Conservation (phyloP, 2,329 filamentous ascomycete genomes). For the Elsinoe necatrix region DNA sequence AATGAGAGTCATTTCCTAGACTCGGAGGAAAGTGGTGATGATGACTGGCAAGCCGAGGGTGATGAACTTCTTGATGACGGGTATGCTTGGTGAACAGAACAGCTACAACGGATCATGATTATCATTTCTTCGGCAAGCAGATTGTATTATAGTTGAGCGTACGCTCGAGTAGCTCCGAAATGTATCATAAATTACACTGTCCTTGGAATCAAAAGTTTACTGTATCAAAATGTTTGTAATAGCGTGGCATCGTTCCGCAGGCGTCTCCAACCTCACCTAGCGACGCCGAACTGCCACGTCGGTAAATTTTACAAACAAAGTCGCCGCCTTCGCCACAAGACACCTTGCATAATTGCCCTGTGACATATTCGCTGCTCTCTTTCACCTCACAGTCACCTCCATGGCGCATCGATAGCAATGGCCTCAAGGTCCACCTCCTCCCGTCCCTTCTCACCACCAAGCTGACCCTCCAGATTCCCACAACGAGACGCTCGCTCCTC, state of each 20-base stretch:
- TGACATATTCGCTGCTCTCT: not conserved
- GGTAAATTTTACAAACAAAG: not conserved
- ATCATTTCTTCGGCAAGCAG: not conserved
- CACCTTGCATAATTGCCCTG: not conserved
- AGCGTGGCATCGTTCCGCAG: not conserved
- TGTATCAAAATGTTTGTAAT: not conserved
- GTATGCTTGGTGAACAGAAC: slow-evolving; percentile 30
- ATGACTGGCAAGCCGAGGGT: slow-evolving; percentile 50
- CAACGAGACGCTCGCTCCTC: slow-evolving; percentile 34
- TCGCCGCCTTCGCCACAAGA: not conserved
- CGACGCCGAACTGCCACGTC: not conserved
- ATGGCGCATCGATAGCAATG: slow-evolving; percentile 16
- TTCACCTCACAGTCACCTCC: not conserved
- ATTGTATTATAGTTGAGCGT: not conserved
- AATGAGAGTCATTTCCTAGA: slow-evolving; percentile 66
- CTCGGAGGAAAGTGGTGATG: slow-evolving; percentile 49
- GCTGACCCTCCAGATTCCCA: slow-evolving; percentile 22
- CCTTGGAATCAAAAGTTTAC: not conserved
- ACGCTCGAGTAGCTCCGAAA: not conserved
- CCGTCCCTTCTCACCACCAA: not conserved
- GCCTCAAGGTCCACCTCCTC: slow-evolving; percentile 16
- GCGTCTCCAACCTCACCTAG: not conserved
- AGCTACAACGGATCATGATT: not conserved
- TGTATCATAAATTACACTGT: not conserved
- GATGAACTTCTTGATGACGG: slow-evolving; percentile 38